Base-by-base conservation (phyloP, 2,329 filamentous ascomycete genomes). In the Ophiobolus disseminans region DNA sequence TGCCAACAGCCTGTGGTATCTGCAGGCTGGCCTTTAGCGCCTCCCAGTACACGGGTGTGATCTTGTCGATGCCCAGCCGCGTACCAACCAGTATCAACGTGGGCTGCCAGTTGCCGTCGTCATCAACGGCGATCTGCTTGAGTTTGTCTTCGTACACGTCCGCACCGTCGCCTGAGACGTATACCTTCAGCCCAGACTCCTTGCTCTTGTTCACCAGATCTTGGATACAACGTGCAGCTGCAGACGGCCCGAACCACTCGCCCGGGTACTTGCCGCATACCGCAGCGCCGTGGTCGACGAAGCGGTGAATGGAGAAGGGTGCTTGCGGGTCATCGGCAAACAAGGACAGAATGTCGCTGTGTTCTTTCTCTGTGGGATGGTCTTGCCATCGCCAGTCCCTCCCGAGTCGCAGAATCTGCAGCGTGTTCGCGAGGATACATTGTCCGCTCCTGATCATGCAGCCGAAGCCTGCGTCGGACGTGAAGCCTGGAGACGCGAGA, bases 361-460 rank as follows among this genome's bases (percentile, higher is more conserved):
- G 91, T 55, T 86, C 82, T 4, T 79, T 70, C 13, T 63, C 57
- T 4, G 55, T 20, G 73, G 72, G 30, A 75, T 76, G 31, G 77
- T 68, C 76, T 14, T 85, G 84, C 57, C 87, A 81, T 57, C 91
- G 84, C 93, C 93, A 97, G 54, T 87, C 91, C 84, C 94, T 85
- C 16, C 94, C 93, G 17, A 97, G 76, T 30, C 82, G 80, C 38
- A 92, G 76, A 45, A 89, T 81, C 14, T 85, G 76, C 62, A 97
- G 79, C 1, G 93, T 82, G 73, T 97, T 99, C 35, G 93, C 93
- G 32, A 99, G 79, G 20, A 99, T 80, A 65, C 90, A 93, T 76
- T 99, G 94, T 3, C 94, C 94, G 5, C 93, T 97, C 50, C 94
- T 82, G 62, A 99, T 97, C 94, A 99, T 99, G 69, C 94, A 99